A percentile compares a stretch with the other conserved stretches of the same genome.
Evolutionary conservation across 495 filamentous ascomycete species (phyloP).

Genomic region (Hypoxylon lenormandii): DNA sequence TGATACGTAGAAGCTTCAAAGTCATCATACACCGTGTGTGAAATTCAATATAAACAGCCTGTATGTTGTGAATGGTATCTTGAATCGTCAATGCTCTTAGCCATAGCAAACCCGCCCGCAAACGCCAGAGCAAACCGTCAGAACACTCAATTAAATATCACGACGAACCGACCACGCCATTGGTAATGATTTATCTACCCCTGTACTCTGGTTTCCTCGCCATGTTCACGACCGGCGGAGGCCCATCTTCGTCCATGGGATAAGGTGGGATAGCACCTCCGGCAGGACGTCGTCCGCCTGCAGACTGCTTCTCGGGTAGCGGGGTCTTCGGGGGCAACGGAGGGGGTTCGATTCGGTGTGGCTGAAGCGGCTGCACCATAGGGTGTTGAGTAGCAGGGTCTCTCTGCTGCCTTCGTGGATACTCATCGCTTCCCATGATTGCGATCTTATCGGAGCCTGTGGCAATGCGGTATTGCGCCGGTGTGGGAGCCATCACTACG

Average conservation of each 20-base stretch:
- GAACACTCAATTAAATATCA: neutral
- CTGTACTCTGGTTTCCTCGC: slow-evolving; percentile 85
- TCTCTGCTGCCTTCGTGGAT: slow-evolving; percentile 60
- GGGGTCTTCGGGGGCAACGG: slow-evolving; percentile 89
- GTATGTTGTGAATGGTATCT: slow-evolving; percentile 39
- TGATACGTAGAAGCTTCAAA: slow-evolving; percentile 13
- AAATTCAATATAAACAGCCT: neutral
- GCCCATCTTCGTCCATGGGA: slow-evolving; percentile 82
- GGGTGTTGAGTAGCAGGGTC: slow-evolving; percentile 49
- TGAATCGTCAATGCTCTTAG: slow-evolving; percentile 21
- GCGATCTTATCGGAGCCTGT: slow-evolving; percentile 70
- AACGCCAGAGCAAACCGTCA: slow-evolving; percentile 18
- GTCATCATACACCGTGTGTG: neutral
- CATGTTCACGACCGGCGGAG: slow-evolving; percentile 83
- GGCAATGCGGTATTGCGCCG: slow-evolving; percentile 62
- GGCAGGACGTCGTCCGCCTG: slow-evolving; percentile 39
- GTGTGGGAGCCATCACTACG: slow-evolving; percentile 65
- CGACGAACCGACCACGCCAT: neutral
- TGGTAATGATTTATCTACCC: slow-evolving; percentile 54
- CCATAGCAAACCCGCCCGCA: slow-evolving; percentile 8
- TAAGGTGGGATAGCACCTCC: slow-evolving; percentile 72
- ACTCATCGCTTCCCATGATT: slow-evolving; percentile 69
- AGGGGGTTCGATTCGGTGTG: slow-evolving; percentile 69
- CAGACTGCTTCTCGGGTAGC: slow-evolving; percentile 62
- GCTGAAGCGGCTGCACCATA: slow-evolving; percentile 59